Evolutionary conservation across 139 green algal species (phyloP), one percentile per base, ranked within the genome.

Genomic region (Tetradesmus lagerheimii): DNA sequence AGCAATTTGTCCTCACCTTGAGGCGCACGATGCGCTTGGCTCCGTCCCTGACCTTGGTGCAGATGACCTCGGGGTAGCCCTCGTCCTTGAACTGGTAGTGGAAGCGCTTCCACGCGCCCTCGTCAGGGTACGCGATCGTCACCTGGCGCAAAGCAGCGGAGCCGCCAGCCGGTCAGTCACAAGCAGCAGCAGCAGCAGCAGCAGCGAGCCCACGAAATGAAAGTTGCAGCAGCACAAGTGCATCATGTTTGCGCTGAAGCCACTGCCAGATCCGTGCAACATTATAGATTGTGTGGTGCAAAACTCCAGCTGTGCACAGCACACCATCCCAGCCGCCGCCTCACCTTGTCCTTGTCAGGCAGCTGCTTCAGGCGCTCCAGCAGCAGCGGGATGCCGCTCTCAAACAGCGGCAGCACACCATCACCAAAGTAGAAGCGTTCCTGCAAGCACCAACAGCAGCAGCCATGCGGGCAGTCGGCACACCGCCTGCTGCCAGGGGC

Each of bases 341-440:
- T 9, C 57, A 97, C 94, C 79, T 98, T 96, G 50, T 96, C 92
- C 34, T 92, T 86, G 88, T 99, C 97, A 25, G 95, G 94, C 57
- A 99, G 89, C 67, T 92, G 71, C 35, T 89, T 84, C 12, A 99
- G 90, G 27, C 93, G 92, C 53, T 98, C 91, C 41, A 96, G 94
- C 71, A 99, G 92, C 80, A 99, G 93, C 20, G 98, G 98, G 79
- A 99, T 98, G 53, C 97, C 98, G 29, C 91, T 96, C 93, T 99
- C 97, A 92, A 99, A 99, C 45, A 99, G 93, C 31, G 98, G 98
- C 91, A 99, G 93, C 62, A 99, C 97, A 43, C 97, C 95, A 93
- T 99, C 98, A 47, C 98, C 97, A 95, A 99, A 99, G 91, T 99
- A 99, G 87, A 99, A 99, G 47, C 98, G 95, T 91, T 99, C 98